A percentile compares a stretch with the other conserved stretches of the same genome.
These are phyloP conservation scores for Ustilago trichophora DNA, from an alignment of 1,284 basidiomycete species.

Conservation along the genomic window DNA sequence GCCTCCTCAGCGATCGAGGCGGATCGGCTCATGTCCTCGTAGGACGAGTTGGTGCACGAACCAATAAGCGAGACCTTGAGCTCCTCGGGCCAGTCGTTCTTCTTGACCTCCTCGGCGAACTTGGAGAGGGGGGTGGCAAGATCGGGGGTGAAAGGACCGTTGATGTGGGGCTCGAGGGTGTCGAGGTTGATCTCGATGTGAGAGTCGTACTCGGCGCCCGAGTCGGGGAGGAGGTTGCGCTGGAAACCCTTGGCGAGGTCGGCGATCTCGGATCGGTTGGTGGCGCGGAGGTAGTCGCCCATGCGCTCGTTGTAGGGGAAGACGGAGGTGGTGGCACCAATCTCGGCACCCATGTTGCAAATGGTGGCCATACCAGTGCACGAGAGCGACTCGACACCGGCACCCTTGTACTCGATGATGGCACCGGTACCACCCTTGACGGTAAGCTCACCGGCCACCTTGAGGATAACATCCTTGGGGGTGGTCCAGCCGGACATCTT, in stretches of 20 bases:
- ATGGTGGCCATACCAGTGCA: conserved; percentile 99
- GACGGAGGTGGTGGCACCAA: conserved; percentile 96
- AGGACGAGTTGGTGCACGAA: conserved; percentile 99
- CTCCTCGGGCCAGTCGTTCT: conserved; percentile 95
- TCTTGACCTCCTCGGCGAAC: conserved; percentile 89
- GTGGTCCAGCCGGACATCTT: conserved; percentile 97
- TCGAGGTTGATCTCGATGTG: conserved; percentile 93
- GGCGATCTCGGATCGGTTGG: conserved; percentile 87
- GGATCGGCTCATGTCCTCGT: conserved; percentile 99
- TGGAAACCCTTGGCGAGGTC: conserved; percentile 88
- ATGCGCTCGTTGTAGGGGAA: conserved; percentile 99
- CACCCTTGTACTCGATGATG: conserved; percentile 67
- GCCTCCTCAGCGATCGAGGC: conserved; percentile 93
- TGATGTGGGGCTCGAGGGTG: conserved; percentile 98
- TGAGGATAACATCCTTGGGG: conserved; percentile 75
- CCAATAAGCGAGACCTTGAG: conserved; percentile 97
- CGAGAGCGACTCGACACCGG: conserved; percentile 91
- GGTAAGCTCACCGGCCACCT: conserved; percentile 66
- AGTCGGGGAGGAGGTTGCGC: conserved; percentile 90
- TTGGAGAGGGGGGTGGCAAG: conserved; percentile 77
- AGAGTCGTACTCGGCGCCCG: conserved; percentile 92
- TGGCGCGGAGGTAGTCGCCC: conserved; percentile 90
- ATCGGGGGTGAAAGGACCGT: conserved; percentile 83
- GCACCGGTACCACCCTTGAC: conserved; percentile 67
- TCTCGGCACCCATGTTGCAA: conserved; percentile 99